Percentiles rank a stretch among this genome's conserved stretches.
phyloP scores from a whole-genome alignment of 1,284 basidiomycete species.

The Fomitopsis palustris region DNA sequence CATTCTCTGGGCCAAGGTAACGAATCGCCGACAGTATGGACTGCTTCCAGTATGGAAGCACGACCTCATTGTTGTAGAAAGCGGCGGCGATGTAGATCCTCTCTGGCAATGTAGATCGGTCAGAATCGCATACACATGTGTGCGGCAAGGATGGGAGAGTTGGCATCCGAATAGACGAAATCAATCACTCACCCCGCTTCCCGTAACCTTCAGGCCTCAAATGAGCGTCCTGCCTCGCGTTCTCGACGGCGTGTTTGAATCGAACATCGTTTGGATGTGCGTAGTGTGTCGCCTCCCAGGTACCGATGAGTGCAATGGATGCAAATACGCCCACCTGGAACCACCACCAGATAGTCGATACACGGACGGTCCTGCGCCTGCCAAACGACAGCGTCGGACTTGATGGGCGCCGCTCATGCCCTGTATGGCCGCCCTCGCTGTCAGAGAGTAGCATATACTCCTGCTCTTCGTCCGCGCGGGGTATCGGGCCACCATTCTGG shows the following conservation, averaged over 20 bases:
- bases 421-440: background rate
- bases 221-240: constrained; percentile 17
- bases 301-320: constrained; percentile 14
- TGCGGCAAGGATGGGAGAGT: background rate
- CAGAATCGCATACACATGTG: background rate
- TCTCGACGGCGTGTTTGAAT: constrained; percentile 19
- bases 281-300: constrained; percentile 19
- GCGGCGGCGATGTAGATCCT: constrained; percentile 37
- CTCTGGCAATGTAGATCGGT: constrained; percentile 16
- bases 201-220: constrained; percentile 23
- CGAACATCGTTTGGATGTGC: constrained; percentile 28
- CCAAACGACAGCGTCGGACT: background rate
- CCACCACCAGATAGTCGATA: constrained; percentile 10
- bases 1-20: constrained; percentile 46
- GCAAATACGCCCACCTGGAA: constrained; percentile 14
- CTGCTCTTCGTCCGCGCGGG: constrained; percentile 9
- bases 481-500: background rate
- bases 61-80: constrained; percentile 36
- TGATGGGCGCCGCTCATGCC: background rate
- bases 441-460: constrained; percentile 16
- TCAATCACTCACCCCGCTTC: constrained; percentile 1
- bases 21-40: constrained; percentile 34
- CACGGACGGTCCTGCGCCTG: constrained; percentile 4
- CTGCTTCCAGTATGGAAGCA: constrained; percentile 39
- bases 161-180: background rate